Conservation (phyloP, 768 basidiomycete genomes). For the Mycena vulgaris region DNA sequence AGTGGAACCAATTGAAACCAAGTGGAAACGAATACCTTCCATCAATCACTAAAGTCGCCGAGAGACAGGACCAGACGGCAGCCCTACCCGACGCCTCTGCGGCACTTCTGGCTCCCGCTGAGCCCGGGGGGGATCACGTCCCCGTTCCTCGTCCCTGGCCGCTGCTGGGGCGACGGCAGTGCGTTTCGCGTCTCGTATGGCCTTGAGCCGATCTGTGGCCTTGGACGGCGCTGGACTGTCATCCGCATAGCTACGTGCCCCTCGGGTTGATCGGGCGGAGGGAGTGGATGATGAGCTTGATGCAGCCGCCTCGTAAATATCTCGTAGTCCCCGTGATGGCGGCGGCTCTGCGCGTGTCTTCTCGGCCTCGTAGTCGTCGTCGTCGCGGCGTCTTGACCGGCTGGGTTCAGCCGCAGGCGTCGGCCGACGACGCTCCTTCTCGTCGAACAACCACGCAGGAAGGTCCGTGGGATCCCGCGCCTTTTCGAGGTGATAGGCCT, state of each 20-base stretch:
- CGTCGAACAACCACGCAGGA: conserved; percentile 77
- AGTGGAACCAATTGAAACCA: conserved; percentile 5
- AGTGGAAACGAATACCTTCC: conserved; percentile 14
- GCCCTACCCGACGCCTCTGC: conserved; percentile 46
- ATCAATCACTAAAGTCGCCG: conserved; percentile 41
- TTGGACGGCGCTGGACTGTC: conserved; percentile 48
- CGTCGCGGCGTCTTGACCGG: conserved; percentile 36
- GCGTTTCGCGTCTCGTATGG: conserved; percentile 66
- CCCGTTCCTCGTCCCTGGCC: conserved; percentile 25
- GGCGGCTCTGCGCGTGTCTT: conserved; percentile 35
- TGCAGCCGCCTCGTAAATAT: conserved; percentile 54
- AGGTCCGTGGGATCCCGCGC: conserved; percentile 71
- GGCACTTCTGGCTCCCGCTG: conserved; percentile 27
- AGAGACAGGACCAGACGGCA: conserved; percentile 52
- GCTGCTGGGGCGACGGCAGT: conserved; percentile 38
- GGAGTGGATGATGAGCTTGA: conserved; percentile 28
- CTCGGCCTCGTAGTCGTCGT: conserved; percentile 34
- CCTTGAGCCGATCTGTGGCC: conserved; percentile 64
- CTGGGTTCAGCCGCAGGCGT: conserved; percentile 32
- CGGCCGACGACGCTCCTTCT: conserved; percentile 62
- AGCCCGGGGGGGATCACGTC: conserved; percentile 12
- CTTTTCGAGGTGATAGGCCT: conserved; percentile 76
- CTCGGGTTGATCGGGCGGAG: conserved; percentile 32
- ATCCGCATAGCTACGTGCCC: conserved; percentile 35
- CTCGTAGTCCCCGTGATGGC: conserved; percentile 50